Percentiles rank a stretch among this genome's conserved stretches.
Evolutionary conservation across 1,284 basidiomycete genomes (phyloP).

Genomic region (Irpex sp.): DNA sequence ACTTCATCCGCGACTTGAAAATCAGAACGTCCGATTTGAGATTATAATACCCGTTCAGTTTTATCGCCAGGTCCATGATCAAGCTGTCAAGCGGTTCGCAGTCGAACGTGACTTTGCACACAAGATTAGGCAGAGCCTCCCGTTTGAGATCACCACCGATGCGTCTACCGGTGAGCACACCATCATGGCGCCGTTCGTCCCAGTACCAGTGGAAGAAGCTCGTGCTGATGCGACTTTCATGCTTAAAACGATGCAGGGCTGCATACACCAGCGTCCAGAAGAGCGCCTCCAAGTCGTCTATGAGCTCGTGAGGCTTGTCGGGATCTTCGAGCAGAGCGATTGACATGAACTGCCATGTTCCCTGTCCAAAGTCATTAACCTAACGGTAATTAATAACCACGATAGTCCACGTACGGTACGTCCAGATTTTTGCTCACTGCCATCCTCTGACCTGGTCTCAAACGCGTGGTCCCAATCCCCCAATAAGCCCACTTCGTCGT

Average conservation of each 20-base stretch:
- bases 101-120: too few species aligned
- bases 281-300: background rate
- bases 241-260: background rate
- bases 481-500: background rate
- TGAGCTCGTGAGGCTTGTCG: background rate
- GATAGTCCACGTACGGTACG: background rate
- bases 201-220: too few species aligned
- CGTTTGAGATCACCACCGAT: too few species aligned
- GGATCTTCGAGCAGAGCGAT: background rate
- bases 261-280: background rate
- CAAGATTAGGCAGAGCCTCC: too few species aligned
- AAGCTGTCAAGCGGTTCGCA: too few species aligned
- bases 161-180: too few species aligned
- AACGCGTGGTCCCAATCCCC: background rate
- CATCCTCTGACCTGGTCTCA: background rate
- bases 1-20: too few species aligned
- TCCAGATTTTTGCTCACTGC: background rate
- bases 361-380: background rate
- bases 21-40: too few species aligned
- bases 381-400: background rate
- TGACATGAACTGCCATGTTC: background rate
- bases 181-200: too few species aligned
- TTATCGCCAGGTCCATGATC: too few species aligned
- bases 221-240: background rate
- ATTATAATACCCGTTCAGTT: too few species aligned